These are phyloP conservation scores for Corylus americana DNA, from an alignment of 306 rosid genomes.

Conservation along the genomic window DNA sequence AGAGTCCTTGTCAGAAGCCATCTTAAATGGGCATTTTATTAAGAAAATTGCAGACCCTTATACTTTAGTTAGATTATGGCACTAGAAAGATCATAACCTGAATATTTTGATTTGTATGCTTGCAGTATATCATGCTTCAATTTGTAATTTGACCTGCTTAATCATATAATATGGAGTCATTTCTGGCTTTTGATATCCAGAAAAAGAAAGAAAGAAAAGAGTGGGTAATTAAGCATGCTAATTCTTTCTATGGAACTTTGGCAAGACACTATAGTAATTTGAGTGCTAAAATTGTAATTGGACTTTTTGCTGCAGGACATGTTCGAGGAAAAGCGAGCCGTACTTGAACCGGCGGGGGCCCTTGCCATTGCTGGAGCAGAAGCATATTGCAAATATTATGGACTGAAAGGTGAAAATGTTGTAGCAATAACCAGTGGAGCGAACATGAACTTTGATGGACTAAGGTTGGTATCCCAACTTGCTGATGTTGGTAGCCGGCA, in stretches of 20 bases:
- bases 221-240: not conserved
- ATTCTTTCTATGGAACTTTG: not conserved
- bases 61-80: no score
- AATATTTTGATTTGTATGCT: not conserved
- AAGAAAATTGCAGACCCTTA: no score
- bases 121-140: not conserved
- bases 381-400: conserved; percentile 60
- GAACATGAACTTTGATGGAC: conserved; percentile 58
- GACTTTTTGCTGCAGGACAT: conserved; percentile 42
- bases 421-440: conserved; percentile 64
- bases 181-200: not conserved
- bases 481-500: conserved; percentile 56
- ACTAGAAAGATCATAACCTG: not conserved
- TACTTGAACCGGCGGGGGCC: conserved; percentile 65
- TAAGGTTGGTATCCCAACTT: conserved; percentile 51
- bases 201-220: not conserved
- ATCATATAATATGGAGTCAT: not conserved
- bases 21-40: not conserved
- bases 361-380: conserved; percentile 63
- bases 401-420: conserved; percentile 54
- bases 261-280: not conserved
- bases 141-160: not conserved
- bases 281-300: not conserved
- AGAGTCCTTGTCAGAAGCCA: not conserved
- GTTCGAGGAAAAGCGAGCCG: conserved; percentile 59